These are phyloP conservation scores for Sporisorium sorghi DNA, from an alignment of 1,284 basidiomycete genomes.

Conservation along the genomic window DNA sequence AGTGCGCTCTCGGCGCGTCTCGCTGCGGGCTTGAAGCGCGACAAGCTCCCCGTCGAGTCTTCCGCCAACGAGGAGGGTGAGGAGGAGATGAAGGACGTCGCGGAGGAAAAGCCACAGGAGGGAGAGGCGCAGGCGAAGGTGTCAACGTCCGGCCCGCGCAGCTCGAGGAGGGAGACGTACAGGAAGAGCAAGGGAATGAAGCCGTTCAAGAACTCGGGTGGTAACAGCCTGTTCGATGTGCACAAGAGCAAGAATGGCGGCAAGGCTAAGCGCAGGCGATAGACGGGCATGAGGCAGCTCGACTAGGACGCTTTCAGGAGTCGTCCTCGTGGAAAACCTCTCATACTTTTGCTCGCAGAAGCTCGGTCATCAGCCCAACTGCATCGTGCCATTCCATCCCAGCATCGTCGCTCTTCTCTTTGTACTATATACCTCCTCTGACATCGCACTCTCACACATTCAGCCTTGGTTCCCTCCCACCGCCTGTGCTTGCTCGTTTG, in stretches of 20 bases:
- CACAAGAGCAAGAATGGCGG: conserved; percentile 58
- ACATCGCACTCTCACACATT: background rate
- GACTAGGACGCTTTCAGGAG: too few relatives aligned
- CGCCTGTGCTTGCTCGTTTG: background rate
- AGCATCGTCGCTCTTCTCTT: background rate
- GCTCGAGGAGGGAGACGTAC: conserved; percentile 61
- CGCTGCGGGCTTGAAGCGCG: conserved; percentile 31
- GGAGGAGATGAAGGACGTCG: conserved; percentile 70
- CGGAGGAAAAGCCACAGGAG: conserved; percentile 44
- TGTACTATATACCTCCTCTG: conserved; percentile 31
- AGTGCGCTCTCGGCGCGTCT: conserved; percentile 82
- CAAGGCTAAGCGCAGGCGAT: conserved; percentile 58
- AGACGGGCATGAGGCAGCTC: too few relatives aligned
- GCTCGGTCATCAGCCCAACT: background rate
- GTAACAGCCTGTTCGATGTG: conserved; percentile 34
- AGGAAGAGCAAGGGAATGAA: conserved; percentile 52
- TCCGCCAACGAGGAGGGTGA: conserved; percentile 68
- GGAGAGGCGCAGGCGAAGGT: conserved; percentile 37
- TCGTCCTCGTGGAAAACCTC: too few relatives aligned
- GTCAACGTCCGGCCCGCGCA: conserved; percentile 57
- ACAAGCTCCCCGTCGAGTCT: conserved; percentile 69
- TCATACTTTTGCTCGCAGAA: too few relatives aligned
- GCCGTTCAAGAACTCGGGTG: conserved; percentile 55
- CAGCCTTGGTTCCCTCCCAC: background rate
- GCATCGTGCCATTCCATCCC: background rate